These are phyloP conservation scores for Thelonectria discophora DNA, from an alignment of 2,329 filamentous ascomycete genomes.

Conservation along the genomic window DNA sequence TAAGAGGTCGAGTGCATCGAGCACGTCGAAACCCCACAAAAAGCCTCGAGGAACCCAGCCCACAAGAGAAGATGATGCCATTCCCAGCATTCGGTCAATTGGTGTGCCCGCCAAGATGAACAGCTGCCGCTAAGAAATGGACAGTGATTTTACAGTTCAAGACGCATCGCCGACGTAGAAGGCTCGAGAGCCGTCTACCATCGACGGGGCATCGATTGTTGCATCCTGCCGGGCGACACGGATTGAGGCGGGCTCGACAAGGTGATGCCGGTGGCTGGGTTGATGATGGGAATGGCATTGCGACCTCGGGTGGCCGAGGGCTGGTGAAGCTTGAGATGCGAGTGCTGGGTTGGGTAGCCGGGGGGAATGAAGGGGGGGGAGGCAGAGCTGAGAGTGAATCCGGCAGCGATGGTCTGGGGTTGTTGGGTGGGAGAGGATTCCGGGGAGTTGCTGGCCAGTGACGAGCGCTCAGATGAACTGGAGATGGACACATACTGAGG, in stretches of 20 bases:
- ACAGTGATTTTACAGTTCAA: slow-evolving; percentile 47
- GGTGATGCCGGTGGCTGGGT: slow-evolving; percentile 88
- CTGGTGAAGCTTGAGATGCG: slow-evolving; percentile 85
- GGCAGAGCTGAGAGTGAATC: slow-evolving; percentile 76
- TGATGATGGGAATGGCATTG: slow-evolving; percentile 97
- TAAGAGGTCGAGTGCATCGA: slow-evolving; percentile 38
- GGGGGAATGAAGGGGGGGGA: slow-evolving; percentile 74
- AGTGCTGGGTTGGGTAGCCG: slow-evolving; percentile 70
- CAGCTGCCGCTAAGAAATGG: slow-evolving; percentile 54
- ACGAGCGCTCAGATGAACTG: slow-evolving; percentile 92
- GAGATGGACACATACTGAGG: slow-evolving; percentile 87
- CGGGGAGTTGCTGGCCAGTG: slow-evolving; percentile 92
- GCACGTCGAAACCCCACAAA: slow-evolving; percentile 30
- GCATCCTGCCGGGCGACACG: slow-evolving; percentile 70
- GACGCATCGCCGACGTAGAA: slow-evolving; percentile 46
- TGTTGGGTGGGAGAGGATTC: slow-evolving; percentile 91
- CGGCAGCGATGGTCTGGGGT: slow-evolving; percentile 78
- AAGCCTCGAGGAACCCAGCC: slow-evolving; percentile 51
- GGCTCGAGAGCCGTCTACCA: slow-evolving; percentile 57
- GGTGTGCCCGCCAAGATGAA: slow-evolving; percentile 62
- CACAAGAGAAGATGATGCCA: slow-evolving; percentile 54
- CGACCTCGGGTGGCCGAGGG: slow-evolving; percentile 87
- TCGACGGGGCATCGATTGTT: slow-evolving; percentile 61
- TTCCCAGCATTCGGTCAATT: slow-evolving; percentile 45
- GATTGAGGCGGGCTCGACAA: slow-evolving; percentile 88